Base-by-base conservation (phyloP, 805 yeast species). In the Kazachstania martiniae region DNA sequence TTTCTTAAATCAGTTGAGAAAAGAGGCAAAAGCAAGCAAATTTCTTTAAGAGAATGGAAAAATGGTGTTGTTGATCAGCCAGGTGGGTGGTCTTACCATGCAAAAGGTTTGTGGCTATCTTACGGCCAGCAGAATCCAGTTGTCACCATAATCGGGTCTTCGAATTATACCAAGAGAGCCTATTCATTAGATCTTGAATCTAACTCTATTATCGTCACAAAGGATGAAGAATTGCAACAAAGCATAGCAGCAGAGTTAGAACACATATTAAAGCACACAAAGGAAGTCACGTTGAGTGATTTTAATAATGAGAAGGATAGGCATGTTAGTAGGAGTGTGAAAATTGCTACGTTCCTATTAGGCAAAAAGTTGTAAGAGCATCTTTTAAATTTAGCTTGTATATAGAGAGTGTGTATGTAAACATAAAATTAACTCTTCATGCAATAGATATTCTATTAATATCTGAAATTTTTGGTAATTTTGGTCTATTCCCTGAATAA, bases 51-150 rank as follows among this genome's bases (percentile, higher is more conserved):
- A 35, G 97, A 89, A 56, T 91, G 98, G 98, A 69, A 72, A 47
- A 74, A 71, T 30, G 98, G 98, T 1, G 62, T 74, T 3, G 94
- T 85, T 3, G 84, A 85, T 49, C 70, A 80, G 6, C 70, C 76
- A 1, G 69, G 65, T 18, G 98, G 98, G 1, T 89, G 98, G 97
- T 83, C 96, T 0, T 91, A 91, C 55, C 98, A 91, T 51, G 97
- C 98, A 10, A 91, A 91, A 52, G 98, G 98, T 1, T 61, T 89
- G 4, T 91, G 97, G 97, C 59, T 83, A 0, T n/a, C n/a, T n/a
- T 64, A 72, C 7, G 80, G 85, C 0, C 65, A 59, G 2, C 6
- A 6, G 8, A 32, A 24, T 5, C 95, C 96, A 2, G 66, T 78
- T 13, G 59, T 84, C 9, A 83, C 95, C 0, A 73, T 87, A 5